A percentile compares a stretch with the other conserved stretches of the same genome.
Evolutionary conservation across 179 eudicot species (phyloP).

Genomic region (Vitellaria paradoxa): DNA sequence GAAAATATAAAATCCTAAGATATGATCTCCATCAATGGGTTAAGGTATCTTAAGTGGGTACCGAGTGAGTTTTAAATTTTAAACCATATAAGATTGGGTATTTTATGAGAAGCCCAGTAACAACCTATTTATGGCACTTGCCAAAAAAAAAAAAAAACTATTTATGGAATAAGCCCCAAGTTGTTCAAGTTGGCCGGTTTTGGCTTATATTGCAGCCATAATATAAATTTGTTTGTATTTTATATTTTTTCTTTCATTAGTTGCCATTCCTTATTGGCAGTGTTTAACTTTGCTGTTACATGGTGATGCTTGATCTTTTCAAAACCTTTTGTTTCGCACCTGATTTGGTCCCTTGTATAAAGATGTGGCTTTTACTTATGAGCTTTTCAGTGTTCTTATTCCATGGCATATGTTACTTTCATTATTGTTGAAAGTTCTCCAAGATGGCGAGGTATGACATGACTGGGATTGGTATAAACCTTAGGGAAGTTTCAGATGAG

Average conservation of each 20-base stretch:
- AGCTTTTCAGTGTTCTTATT: slow-evolving; percentile 50
- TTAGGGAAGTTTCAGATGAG: slow-evolving; percentile 77
- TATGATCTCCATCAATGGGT: no score
- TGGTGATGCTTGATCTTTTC: not conserved
- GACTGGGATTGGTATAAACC: slow-evolving; percentile 94
- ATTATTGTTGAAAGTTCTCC: slow-evolving; percentile 70
- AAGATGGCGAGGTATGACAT: slow-evolving; percentile 98
- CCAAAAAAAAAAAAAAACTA: no score
- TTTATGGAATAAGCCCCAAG: no score
- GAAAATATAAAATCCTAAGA: no score
- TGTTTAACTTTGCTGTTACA: not conserved
- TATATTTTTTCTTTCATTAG: not conserved
- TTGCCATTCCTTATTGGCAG: not conserved
- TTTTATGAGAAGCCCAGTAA: no score
- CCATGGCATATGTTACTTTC: slow-evolving; percentile 57
- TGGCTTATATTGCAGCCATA: no score
- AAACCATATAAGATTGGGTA: no score
- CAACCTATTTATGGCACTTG: no score
- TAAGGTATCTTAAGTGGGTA: no score
- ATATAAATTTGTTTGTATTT: not conserved
- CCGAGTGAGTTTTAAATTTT: no score
- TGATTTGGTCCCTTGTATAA: slow-evolving; percentile 15
- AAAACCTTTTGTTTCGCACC: slow-evolving; percentile 8
- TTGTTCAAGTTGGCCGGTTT: no score
- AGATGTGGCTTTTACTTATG: slow-evolving; percentile 23